Conservation (phyloP, 345 rosid species). For the Acer campestre region DNA sequence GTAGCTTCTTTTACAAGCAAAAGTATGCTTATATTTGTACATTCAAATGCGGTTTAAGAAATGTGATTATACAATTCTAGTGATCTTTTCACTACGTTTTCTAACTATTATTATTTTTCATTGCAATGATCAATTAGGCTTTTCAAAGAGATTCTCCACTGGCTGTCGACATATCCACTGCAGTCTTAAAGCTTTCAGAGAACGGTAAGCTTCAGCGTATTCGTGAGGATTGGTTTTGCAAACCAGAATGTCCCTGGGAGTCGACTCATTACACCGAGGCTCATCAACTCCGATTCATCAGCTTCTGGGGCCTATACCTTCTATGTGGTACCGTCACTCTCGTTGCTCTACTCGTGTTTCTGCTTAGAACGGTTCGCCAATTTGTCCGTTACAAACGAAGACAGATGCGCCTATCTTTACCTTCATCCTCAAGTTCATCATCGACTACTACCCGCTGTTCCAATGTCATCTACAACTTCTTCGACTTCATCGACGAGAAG, state of each 20-base stretch:
- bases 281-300: conserved; percentile 58
- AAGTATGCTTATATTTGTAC: background rate
- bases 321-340: conserved; percentile 51
- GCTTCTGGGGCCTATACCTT: conserved; percentile 87
- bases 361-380: conserved; percentile 51
- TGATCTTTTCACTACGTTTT: background rate
- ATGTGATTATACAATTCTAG: background rate
- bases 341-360: conserved; percentile 49
- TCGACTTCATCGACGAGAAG: conserved; percentile 76
- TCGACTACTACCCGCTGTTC: conserved; percentile 28
- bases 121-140: conserved; percentile 52
- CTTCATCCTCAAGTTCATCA: conserved; percentile 30
- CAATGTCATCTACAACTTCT: conserved; percentile 48
- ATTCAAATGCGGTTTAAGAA: background rate
- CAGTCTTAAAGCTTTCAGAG: conserved; percentile 80
- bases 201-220: conserved; percentile 64
- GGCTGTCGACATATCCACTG: conserved; percentile 79
- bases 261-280: conserved; percentile 32
- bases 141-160: conserved; percentile 76
- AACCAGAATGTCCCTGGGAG: conserved; percentile 46
- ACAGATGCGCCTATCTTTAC: conserved; percentile 28
- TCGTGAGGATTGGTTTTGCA: conserved; percentile 67
- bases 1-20: conserved; percentile 34
- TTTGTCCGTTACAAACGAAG: conserved; percentile 53
- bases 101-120: background rate